Evolutionary conservation across 805 yeast species (phyloP), one percentile per base, ranked within the genome.

Genomic region (Cyberlindnera samutprakarnensis): DNA sequence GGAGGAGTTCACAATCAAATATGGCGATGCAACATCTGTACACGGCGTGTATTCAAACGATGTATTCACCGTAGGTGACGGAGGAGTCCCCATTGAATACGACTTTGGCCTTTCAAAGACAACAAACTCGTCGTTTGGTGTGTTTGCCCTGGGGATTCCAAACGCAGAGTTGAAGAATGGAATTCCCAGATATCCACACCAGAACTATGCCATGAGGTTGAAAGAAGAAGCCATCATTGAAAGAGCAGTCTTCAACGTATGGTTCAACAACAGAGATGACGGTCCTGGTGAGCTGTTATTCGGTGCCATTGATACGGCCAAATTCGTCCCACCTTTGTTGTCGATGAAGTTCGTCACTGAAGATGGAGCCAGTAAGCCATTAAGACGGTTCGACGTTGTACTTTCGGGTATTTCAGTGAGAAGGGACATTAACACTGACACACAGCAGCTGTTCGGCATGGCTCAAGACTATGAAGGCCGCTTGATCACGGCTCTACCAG

Each of bases 31-130:
- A 6, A 54, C 66, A 8, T 61, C 49, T 30, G 76, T 75, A 6
- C 30, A 47, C 3, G 84, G 83, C 8, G 38, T 45, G 12, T 75
- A 72, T 70, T 90, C 84, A 22, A 39, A 37, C 9, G 62, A 53
- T 27, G 20, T 22, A 1, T 4, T 40, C 16, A 26, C 27, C n/a
- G 9, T 38, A 7, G 13, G 25, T 20, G 39, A 36, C 6, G 42
- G 46, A 14, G 39, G 53, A 35, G 37, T 53, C 17, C 53, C 57
- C 12, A 51, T 70, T 2, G 47, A 51, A 32, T 53, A 66, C 31
- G 42, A 50, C 7, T 51, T 56, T 31, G 64, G 56, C 5, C 46
- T 56, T 12, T 62, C 58, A 7, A 43, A 43, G n/a, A 37, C 36
- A 12, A 47, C 63, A 1, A 57, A 59, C 20, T 31, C 38, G 55